Percentiles rank a stretch among this genome's conserved stretches.
These are phyloP conservation scores for Cladorrhinum sp. DNA, from an alignment of 2,329 filamentous ascomycete genomes.

Conservation along the genomic window DNA sequence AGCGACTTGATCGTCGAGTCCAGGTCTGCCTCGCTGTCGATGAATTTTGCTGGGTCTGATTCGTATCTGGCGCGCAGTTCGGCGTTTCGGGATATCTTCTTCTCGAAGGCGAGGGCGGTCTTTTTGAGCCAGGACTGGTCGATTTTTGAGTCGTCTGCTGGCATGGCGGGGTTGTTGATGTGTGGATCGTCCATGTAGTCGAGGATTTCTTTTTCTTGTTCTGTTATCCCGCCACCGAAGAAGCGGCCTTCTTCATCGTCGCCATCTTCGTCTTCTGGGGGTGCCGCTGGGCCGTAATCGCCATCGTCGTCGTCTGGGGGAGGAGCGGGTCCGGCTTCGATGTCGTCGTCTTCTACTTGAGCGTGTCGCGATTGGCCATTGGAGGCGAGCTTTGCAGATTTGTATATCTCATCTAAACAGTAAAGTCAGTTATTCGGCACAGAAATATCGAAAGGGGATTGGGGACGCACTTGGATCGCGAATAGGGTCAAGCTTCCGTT, in stretches of 20 bases:
- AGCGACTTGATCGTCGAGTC: constrained; percentile 84
- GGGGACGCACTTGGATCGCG: constrained; percentile 57
- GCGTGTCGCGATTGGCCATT: constrained; percentile 44
- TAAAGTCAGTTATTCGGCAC: constrained; percentile 8
- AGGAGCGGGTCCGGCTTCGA: constrained; percentile 47
- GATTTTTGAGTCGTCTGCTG: constrained; percentile 55
- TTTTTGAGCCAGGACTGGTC: constrained; percentile 81
- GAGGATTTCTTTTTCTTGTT: constrained; percentile 76
- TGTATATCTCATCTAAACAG: constrained; percentile 58
- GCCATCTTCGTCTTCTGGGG: constrained; percentile 50
- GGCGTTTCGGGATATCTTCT: constrained; percentile 85
- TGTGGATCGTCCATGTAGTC: constrained; percentile 69
- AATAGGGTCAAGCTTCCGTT: constrained; percentile 61
- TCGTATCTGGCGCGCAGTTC: constrained; percentile 85
- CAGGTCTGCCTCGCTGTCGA: constrained; percentile 81
- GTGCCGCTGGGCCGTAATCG: constrained; percentile 43
- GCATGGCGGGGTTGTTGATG: constrained; percentile 47
- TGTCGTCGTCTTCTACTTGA: constrained; percentile 43
- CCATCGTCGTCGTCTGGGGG: constrained; percentile 48
- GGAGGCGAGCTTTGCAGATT: constrained; percentile 53
- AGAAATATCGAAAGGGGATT: not conserved
- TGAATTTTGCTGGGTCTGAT: constrained; percentile 75
- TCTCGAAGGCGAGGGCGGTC: constrained; percentile 80
- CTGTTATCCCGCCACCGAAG: constrained; percentile 86
- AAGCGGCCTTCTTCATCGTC: constrained; percentile 94